Evolutionary conservation across 2,329 filamentous ascomycete species (phyloP).

Genomic region (Pyrenochaeta sp.): DNA sequence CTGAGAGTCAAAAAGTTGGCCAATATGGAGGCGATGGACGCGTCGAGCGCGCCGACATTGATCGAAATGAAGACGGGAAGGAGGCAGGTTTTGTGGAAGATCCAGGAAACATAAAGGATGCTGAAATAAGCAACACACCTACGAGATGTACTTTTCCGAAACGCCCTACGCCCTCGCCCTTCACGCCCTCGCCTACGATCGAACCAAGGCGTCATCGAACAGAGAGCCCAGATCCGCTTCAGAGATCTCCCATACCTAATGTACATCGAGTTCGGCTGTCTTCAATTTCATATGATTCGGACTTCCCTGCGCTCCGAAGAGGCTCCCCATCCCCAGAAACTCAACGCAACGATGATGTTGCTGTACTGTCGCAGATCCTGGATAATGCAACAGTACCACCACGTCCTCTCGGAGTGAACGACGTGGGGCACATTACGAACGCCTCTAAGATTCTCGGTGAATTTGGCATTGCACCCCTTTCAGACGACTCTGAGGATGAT

Average conservation of each 20-base stretch:
- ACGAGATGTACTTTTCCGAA: constrained; percentile 13
- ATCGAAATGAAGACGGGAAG: neutral
- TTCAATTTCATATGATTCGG: constrained; percentile 16
- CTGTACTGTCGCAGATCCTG: constrained; percentile 9
- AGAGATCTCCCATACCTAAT: constrained; percentile 23
- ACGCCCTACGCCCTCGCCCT: constrained; percentile 29
- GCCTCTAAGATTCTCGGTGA: constrained; percentile 22
- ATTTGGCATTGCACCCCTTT: constrained; percentile 31
- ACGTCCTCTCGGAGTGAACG: neutral
- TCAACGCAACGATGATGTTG: constrained; percentile 9
- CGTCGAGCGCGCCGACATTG: constrained; percentile 26
- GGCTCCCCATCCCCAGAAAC: constrained; percentile 11
- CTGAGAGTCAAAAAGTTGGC: constrained; percentile 34
- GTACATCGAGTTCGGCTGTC: neutral
- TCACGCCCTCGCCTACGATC: constrained; percentile 21
- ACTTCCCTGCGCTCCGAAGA: constrained; percentile 3
- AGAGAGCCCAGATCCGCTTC: constrained; percentile 45
- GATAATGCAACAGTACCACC: neutral
- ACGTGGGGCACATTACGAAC: neutral
- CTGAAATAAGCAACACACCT: constrained; percentile 3
- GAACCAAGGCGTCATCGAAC: constrained; percentile 9
- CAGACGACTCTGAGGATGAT: constrained; percentile 36
- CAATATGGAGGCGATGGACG: constrained; percentile 21
- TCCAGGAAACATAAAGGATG: neutral
- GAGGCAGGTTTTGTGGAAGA: neutral